A percentile compares a stretch with the other conserved stretches of the same genome.
phyloP scores from a whole-genome alignment of 2,329 filamentous ascomycete species.

The Clathrospora elynae region DNA sequence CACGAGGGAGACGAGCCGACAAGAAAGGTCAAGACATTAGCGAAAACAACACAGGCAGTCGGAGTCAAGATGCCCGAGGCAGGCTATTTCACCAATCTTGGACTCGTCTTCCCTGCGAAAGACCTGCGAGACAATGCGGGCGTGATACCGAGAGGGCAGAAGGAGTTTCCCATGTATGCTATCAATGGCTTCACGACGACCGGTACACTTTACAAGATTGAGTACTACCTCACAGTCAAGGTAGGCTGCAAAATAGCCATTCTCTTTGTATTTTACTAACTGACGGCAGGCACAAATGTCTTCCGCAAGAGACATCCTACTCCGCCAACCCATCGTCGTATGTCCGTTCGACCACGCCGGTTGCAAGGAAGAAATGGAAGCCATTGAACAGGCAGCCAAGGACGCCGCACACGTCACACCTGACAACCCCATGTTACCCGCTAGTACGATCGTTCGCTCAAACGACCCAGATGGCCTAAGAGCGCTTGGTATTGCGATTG shows the following conservation, averaged over 20 bases:
- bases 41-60: conserved; percentile 80
- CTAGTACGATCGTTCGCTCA: conserved; percentile 78
- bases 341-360: conserved; percentile 93
- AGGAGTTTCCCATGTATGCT: conserved; percentile 86
- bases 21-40: conserved; percentile 84
- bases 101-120: conserved; percentile 86
- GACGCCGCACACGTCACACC: conserved; percentile 87
- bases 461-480: conserved; percentile 70
- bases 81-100: conserved; percentile 91
- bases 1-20: conserved; percentile 95
- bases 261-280: conserved; percentile 14
- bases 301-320: conserved; percentile 81
- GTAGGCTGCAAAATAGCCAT: conserved; percentile 56
- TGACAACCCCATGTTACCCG: conserved; percentile 90
- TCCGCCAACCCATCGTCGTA: conserved; percentile 92
- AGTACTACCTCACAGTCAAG: conserved; percentile 95
- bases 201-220: conserved; percentile 94
- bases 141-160: conserved; percentile 80
- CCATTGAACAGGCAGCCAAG: conserved; percentile 93
- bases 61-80: conserved; percentile 85
- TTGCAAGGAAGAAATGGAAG: conserved; percentile 98
- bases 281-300: conserved; percentile 77
- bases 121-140: conserved; percentile 87
- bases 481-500: conserved; percentile 65
- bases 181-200: conserved; percentile 92